phyloP scores from a whole-genome alignment of 2,329 filamentous ascomycete genomes.

The Ceratocystis smalleyi region DNA sequence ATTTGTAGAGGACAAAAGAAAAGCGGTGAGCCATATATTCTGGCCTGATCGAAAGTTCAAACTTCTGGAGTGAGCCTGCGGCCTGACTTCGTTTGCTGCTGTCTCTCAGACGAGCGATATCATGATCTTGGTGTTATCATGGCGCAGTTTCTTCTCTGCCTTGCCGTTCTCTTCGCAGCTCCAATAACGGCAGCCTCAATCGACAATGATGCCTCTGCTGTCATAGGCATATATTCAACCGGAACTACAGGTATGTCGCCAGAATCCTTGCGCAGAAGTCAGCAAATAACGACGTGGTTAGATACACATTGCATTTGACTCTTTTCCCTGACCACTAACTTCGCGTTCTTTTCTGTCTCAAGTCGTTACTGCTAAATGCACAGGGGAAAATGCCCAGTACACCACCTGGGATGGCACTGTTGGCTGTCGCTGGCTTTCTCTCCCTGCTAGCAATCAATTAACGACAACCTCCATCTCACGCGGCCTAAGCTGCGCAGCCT shows the following conservation, averaged over 20 bases:
- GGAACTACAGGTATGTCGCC: not conserved
- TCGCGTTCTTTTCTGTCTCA: not conserved
- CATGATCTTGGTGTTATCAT: not conserved
- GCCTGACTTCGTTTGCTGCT: not conserved
- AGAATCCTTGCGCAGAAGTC: too few species aligned
- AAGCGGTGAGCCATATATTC: not conserved
- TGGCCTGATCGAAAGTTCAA: not conserved
- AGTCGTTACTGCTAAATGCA: conserved; percentile 12
- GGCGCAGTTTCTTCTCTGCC: not conserved
- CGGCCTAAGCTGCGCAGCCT: conserved; percentile 3
- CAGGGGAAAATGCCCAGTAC: conserved; percentile 8
- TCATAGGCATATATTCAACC: conserved; percentile 6
- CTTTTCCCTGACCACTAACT: not conserved
- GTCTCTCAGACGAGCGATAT: not conserved
- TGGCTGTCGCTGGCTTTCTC: conserved; percentile 9
- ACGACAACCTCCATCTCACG: conserved; percentile 8
- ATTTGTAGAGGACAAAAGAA: not conserved
- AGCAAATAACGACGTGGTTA: too few species aligned
- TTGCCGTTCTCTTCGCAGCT: not conserved
- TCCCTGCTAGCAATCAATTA: not conserved
- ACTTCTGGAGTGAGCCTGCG: not conserved
- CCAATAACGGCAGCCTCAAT: not conserved
- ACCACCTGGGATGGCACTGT: conserved; percentile 13
- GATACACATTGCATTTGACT: too few species aligned
- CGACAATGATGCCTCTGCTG: not conserved